These are phyloP conservation scores for Alopecurus myosuroides DNA, from an alignment of 176 grass and related monocot species.

Conservation along the genomic window DNA sequence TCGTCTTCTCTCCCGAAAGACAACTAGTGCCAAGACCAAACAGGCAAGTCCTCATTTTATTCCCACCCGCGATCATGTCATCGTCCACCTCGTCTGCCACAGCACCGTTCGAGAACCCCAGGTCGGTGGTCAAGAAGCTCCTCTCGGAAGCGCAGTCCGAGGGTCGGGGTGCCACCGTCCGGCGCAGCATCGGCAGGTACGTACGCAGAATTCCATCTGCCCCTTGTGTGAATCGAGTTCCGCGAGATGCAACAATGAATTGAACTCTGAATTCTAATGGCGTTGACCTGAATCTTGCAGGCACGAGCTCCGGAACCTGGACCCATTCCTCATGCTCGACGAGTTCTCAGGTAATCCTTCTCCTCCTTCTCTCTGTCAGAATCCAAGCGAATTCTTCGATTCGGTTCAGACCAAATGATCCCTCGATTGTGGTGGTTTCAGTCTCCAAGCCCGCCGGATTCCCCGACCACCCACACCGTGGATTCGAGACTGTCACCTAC, in stretches of 20 bases:
- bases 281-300: slow-evolving; percentile 24
- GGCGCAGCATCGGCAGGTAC: slow-evolving; percentile 80
- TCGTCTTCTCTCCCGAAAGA: background rate
- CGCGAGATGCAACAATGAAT: background rate
- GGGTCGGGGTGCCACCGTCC: slow-evolving; percentile 61
- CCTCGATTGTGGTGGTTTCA: background rate
- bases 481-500: slow-evolving; percentile 88
- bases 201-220: background rate
- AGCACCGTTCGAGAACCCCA: slow-evolving; percentile 39
- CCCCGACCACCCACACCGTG: slow-evolving; percentile 74
- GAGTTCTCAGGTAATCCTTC: slow-evolving; percentile 53
- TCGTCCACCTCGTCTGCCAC: background rate
- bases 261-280: background rate
- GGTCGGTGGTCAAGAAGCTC: slow-evolving; percentile 55
- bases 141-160: slow-evolving; percentile 61
- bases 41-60: background rate
- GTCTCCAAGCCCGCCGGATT: slow-evolving; percentile 67
- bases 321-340: slow-evolving; percentile 81
- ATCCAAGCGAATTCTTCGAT: background rate
- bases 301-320: slow-evolving; percentile 52
- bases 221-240: background rate
- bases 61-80: slow-evolving; percentile 8
- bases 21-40: background rate
- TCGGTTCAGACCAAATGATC: background rate
- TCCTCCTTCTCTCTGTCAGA: too few relatives aligned